Evolutionary conservation across 495 filamentous ascomycete species (phyloP), one percentile per base, ranked within the genome.

Genomic region (Aspergillus campestris): DNA sequence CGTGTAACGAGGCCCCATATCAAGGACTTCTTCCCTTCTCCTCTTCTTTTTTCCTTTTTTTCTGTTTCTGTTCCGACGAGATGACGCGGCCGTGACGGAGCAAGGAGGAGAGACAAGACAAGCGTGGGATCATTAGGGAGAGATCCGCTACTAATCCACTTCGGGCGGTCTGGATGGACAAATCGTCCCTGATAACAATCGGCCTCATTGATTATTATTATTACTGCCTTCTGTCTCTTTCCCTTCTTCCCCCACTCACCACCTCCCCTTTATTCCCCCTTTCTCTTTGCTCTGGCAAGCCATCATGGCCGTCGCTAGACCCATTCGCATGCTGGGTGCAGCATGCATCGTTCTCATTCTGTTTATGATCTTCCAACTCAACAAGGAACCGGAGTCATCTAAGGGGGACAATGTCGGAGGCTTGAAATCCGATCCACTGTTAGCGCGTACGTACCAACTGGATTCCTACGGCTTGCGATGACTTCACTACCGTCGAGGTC

Each of bases 301-400:
- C 59, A 67, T 48, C 35, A 94, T 94, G 87, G 86, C 84, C 57
- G 72, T 94, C 61, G 82, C 87, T 58, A 82, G 80, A 72, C 83
- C 86, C 27, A 82, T 92, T 59, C 82, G 89, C 61, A 79, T 86
- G 53, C 72, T 95, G 59, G 84, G 73, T 52, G 75, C 84, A 52
- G 70, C 80, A 42, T 82, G 82, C 51, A 69, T 84, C 48, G 57
- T 83, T 34, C 66, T 94, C 38, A 81, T 84, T 69, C 65, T 84
- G 38, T 89, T 86, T 58, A 77, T 92, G 47, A 50, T 92, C 47
- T 82, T 83, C 48, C 81, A 84, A 53, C 64, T 91, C 58, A 81
- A 79, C 61, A 76, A 73, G 39, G 51, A 55, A 45, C 74, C 58
- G 34, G 56, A 57, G 31, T 58, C 49, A 44, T 49, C 69, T 42